These are phyloP conservation scores for Auricularia auricula-judae DNA, from an alignment of 768 basidiomycete species.

Conservation along the genomic window DNA sequence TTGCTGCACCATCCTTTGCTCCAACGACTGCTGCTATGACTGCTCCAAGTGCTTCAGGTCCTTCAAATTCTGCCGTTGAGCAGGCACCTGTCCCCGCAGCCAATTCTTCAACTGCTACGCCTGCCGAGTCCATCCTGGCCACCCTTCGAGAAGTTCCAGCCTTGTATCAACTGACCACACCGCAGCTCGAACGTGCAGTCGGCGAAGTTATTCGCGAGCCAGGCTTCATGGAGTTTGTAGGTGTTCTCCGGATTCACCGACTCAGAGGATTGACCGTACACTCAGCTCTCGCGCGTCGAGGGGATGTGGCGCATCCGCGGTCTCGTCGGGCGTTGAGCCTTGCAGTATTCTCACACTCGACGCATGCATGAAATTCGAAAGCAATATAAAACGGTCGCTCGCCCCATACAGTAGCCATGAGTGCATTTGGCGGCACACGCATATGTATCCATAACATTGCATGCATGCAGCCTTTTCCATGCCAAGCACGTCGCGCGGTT, in stretches of 20 bases:
- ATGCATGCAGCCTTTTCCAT: constrained; percentile 17
- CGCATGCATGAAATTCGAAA: no score
- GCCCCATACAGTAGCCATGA: no score
- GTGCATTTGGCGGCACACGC: no score
- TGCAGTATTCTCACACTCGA: not conserved
- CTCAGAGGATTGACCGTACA: no score
- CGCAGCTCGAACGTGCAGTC: not conserved
- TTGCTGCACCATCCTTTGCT: not conserved
- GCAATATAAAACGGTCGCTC: no score
- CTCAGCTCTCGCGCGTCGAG: not conserved
- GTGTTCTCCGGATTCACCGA: not conserved
- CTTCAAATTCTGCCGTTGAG: no score
- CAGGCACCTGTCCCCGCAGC: no score
- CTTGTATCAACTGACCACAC: not conserved
- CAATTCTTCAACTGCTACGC: not conserved
- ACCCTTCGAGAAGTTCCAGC: not conserved
- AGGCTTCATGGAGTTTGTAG: not conserved
- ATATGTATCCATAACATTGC: not conserved
- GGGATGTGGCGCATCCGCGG: not conserved
- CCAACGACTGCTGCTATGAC: not conserved
- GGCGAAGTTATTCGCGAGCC: not conserved
- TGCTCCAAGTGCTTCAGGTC: not conserved
- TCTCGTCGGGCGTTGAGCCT: not conserved
- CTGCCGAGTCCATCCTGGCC: not conserved
- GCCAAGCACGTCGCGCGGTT: no score